These are phyloP conservation scores for Aotearoamyces nothofagi DNA, from an alignment of 2,329 filamentous ascomycete species.

Conservation along the genomic window DNA sequence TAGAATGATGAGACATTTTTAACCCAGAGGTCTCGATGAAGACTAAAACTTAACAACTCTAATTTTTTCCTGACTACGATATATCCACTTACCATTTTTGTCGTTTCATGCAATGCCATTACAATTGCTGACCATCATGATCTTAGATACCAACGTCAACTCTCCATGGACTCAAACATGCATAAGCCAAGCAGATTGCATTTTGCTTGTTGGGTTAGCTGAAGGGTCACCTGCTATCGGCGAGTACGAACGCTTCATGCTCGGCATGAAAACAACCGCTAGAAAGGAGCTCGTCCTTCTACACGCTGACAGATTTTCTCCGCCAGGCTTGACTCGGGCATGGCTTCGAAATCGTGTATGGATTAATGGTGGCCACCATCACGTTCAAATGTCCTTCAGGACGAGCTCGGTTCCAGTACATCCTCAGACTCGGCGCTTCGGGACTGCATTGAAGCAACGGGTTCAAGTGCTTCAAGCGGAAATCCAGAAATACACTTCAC, in stretches of 20 bases:
- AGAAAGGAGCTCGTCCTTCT: conserved; percentile 83
- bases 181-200: conserved; percentile 92
- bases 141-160: conserved; percentile 79
- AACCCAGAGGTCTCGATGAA: conserved; percentile 14
- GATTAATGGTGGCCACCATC: conserved; percentile 97
- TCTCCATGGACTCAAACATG: conserved; percentile 98
- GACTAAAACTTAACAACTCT: conserved; percentile 27
- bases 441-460: conserved; percentile 74
- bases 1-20: conserved; percentile 19
- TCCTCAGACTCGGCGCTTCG: conserved; percentile 61
- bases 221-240: conserved; percentile 83
- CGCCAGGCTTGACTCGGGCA: conserved; percentile 67
- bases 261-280: conserved; percentile 95
- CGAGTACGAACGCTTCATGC: conserved; percentile 89
- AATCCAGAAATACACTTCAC: conserved; percentile 94
- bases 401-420: conserved; percentile 63
- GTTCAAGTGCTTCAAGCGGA: conserved; percentile 93
- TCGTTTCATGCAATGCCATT: no score
- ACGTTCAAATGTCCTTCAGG: conserved; percentile 88
- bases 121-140: conserved; percentile 10
- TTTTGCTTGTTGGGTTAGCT: conserved; percentile 79
- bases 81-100: neutral
- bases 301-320: conserved; percentile 77
- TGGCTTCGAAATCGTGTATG: conserved; percentile 90
- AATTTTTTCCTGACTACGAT: conserved; percentile 48